Evolutionary conservation across 2,329 filamentous ascomycete species (phyloP).

Genomic region (Leptographium lundbergii): DNA sequence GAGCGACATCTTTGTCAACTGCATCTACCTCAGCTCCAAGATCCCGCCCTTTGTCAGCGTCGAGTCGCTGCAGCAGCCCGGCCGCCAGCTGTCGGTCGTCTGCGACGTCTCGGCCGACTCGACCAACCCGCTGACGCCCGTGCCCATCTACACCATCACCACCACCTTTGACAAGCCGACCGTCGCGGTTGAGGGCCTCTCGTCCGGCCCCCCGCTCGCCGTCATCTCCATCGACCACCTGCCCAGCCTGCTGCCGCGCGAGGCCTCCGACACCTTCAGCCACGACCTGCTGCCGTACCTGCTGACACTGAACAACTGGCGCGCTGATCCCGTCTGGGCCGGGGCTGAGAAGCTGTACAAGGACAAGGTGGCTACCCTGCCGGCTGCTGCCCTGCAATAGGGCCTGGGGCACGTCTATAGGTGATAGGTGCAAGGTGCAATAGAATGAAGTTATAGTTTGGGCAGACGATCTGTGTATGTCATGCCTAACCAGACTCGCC

Average conservation of each 20-base stretch:
- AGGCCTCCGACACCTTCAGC: constrained; percentile 76
- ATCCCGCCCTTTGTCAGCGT: constrained; percentile 73
- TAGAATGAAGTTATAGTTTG: too few species aligned
- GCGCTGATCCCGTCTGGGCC: constrained; percentile 65
- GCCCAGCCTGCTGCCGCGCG: constrained; percentile 70
- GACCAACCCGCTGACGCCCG: constrained; percentile 47
- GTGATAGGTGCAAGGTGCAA: background rate
- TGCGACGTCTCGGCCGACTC: constrained; percentile 71
- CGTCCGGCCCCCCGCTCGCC: constrained; percentile 43
- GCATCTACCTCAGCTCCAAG: constrained; percentile 65
- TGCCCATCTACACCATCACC: constrained; percentile 73
- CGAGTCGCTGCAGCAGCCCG: constrained; percentile 52
- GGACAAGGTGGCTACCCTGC: constrained; percentile 51
- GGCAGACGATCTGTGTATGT: too few species aligned
- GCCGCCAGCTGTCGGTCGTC: constrained; percentile 65
- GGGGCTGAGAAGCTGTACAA: constrained; percentile 75
- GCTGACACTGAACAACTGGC: constrained; percentile 63
- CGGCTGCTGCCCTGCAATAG: background rate
- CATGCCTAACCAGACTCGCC: too few species aligned
- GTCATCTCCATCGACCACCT: constrained; percentile 87
- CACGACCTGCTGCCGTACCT: constrained; percentile 65
- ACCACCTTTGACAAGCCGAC: constrained; percentile 87
- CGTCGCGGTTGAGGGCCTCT: constrained; percentile 53
- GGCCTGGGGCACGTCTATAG: too few species aligned
- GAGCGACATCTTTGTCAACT: constrained; percentile 70